A percentile compares a stretch with the other conserved stretches of the same genome.
These are phyloP conservation scores for Farysia itapuensis DNA, from an alignment of 1,284 basidiomycete species.

Conservation along the genomic window DNA sequence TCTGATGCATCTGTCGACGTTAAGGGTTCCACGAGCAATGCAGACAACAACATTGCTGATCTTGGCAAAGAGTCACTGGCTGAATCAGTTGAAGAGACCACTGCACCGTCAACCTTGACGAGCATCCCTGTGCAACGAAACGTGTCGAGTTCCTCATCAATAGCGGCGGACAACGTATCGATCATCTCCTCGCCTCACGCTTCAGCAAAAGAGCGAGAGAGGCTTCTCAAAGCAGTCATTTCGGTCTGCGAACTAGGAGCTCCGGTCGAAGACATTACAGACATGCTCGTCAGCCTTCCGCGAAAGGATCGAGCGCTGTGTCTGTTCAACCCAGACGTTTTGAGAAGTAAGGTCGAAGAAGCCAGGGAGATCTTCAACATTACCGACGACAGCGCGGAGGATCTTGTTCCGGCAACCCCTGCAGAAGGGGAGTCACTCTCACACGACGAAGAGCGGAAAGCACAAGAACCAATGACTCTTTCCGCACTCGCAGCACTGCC, in stretches of 20 bases:
- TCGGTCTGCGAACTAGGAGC: constrained; percentile 20
- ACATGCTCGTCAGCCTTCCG: constrained; percentile 77
- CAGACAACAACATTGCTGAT: constrained; percentile 70
- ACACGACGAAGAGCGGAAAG: not conserved
- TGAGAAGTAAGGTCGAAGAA: constrained; percentile 76
- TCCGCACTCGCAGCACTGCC: constrained; percentile 68
- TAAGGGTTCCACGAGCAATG: constrained; percentile 51
- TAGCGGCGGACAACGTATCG: constrained; percentile 14
- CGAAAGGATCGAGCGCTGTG: constrained; percentile 86
- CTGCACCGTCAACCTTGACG: constrained; percentile 7
- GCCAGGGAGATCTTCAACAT: constrained; percentile 70
- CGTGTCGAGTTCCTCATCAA: constrained; percentile 27
- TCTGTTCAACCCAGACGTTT: constrained; percentile 79
- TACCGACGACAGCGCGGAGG: constrained; percentile 58
- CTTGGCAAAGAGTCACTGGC: constrained; percentile 71
- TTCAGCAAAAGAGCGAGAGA: constrained; percentile 64
- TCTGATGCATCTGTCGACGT: constrained; percentile 5
- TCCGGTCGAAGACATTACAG: constrained; percentile 63
- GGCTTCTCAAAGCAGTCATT: constrained; percentile 67
- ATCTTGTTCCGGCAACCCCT: not conserved
- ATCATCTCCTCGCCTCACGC: constrained; percentile 14
- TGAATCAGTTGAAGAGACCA: constrained; percentile 69
- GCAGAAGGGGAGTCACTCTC: not conserved
- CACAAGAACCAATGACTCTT: constrained; percentile 16
- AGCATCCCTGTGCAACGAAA: constrained; percentile 23